Conservation (phyloP, 352 stramenopile genomes). For the Blastocystis sp. region DNA sequence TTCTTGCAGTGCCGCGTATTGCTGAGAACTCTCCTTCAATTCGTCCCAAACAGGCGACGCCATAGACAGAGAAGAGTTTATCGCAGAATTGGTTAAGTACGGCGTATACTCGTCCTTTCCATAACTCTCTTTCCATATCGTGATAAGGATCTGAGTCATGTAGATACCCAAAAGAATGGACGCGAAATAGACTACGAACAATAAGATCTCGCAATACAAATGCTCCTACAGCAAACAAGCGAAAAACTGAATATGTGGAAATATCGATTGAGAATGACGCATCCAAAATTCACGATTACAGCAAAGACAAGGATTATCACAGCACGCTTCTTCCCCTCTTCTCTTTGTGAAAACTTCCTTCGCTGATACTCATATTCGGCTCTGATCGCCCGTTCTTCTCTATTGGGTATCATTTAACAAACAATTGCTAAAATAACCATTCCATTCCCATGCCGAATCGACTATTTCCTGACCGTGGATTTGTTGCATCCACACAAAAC, state of each 20-base stretch:
- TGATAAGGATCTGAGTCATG: conserved; percentile 7
- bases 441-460: conserved; percentile 24
- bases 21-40: not conserved
- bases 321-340: not conserved
- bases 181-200: conserved; percentile 2
- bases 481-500: not conserved
- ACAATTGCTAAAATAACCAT: not conserved
- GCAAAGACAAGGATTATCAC: not conserved
- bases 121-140: conserved; percentile 47
- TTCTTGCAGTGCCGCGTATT: not conserved
- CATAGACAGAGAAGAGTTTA: not conserved
- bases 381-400: not conserved
- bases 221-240: not conserved
- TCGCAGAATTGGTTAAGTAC: conserved; percentile 16
- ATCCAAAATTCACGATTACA: not conserved
- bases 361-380: conserved; percentile 41
- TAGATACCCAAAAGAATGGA: not conserved
- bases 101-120: conserved; percentile 51
- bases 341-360: not conserved
- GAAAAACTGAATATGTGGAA: not conserved
- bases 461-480: not conserved
- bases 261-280: not conserved
- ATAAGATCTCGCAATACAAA: not conserved
- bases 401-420: conserved; percentile 49
- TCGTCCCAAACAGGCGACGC: not conserved